Percentiles rank a stretch among this genome's conserved stretches.
phyloP scores from a whole-genome alignment of 1,284 basidiomycete species.

The Naganishia cerealis region DNA sequence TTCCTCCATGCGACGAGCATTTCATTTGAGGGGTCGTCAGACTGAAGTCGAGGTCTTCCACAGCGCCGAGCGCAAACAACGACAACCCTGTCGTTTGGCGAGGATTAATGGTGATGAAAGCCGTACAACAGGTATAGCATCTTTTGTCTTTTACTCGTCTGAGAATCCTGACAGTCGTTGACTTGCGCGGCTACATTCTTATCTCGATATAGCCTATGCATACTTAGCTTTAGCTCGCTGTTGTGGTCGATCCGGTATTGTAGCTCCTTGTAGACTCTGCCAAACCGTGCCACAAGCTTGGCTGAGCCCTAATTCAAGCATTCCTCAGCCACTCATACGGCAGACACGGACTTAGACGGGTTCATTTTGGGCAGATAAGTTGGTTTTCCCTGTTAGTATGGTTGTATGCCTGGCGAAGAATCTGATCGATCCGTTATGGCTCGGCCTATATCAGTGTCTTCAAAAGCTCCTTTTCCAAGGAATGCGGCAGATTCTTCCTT shows the following conservation, averaged over 20 bases:
- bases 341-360: no score
- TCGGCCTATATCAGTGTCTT: no score
- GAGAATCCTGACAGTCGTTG: constrained; percentile 5
- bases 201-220: background rate
- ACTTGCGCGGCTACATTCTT: background rate
- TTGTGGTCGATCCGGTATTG: background rate
- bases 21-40: background rate
- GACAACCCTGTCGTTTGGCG: constrained; percentile 90
- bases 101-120: constrained; percentile 98
- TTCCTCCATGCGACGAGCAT: constrained; percentile 8
- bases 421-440: no score
- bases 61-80: constrained; percentile 54
- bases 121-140: constrained; percentile 66
- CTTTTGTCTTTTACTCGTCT: background rate
- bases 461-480: no score
- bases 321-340: no score
- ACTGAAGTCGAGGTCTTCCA: background rate
- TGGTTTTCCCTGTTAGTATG: background rate
- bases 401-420: no score
- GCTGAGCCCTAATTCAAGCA: no score
- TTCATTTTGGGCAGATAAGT: background rate
- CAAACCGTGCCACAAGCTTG: no score
- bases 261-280: background rate
- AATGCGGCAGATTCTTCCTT: no score
- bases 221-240: background rate